Conservation (phyloP, 495 filamentous ascomycete genomes). For the Xylaria curta region DNA sequence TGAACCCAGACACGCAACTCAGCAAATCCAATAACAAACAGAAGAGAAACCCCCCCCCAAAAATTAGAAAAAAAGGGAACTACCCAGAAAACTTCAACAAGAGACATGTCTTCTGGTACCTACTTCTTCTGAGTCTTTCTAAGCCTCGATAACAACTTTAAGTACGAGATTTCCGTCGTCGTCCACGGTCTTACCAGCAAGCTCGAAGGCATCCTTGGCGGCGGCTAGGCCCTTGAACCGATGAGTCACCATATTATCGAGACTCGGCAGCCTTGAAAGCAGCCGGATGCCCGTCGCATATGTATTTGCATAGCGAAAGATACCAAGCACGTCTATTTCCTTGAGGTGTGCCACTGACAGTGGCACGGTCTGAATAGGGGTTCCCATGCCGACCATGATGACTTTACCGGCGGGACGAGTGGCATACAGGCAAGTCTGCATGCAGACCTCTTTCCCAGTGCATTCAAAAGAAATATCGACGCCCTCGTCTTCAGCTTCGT, state of each 20-base stretch:
- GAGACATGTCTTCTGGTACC: neutral
- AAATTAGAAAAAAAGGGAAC: neutral
- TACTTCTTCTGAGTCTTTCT: conserved; percentile 5
- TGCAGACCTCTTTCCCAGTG: conserved; percentile 85
- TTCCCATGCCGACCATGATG: conserved; percentile 94
- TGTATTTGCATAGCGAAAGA: conserved; percentile 89
- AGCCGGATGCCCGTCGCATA: conserved; percentile 79
- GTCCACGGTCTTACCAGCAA: conserved; percentile 83
- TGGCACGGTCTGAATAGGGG: conserved; percentile 83
- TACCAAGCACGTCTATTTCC: conserved; percentile 91
- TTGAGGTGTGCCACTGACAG: conserved; percentile 83
- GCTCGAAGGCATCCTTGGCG: conserved; percentile 73
- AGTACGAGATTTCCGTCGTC: conserved; percentile 77
- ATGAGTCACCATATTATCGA: conserved; percentile 79
- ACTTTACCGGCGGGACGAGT: conserved; percentile 79
- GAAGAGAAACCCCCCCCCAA: too few relatives aligned
- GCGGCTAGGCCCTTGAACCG: conserved; percentile 69
- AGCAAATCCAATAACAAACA: neutral
- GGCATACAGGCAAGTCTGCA: conserved; percentile 86
- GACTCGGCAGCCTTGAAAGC: conserved; percentile 66
- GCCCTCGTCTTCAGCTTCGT: conserved; percentile 62
- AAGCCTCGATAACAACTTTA: conserved; percentile 80
- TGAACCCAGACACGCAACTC: neutral
- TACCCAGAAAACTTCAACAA: neutral
- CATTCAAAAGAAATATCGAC: conserved; percentile 88